phyloP scores from a whole-genome alignment of 306 rosid species.

The Cucurbita moschata region DNA sequence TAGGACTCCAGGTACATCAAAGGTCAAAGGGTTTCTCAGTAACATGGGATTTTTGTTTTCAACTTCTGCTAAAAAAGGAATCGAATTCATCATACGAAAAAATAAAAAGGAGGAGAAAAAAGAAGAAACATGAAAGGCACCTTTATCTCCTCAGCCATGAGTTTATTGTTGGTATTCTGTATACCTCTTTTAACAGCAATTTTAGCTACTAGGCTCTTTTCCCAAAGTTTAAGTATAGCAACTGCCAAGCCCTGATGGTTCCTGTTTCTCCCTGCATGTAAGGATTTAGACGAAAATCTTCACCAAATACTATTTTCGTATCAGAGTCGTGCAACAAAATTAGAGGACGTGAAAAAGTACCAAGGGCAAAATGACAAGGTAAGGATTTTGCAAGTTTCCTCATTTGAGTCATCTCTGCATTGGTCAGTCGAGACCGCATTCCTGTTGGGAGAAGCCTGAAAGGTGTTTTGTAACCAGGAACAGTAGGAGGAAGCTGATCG shows the following conservation, averaged over 20 bases:
- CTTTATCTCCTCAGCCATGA: constrained; percentile 88
- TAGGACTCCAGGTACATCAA: background rate
- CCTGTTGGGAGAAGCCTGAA: constrained; percentile 84
- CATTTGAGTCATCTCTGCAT: constrained; percentile 64
- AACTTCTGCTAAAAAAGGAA: background rate
- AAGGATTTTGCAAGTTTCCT: constrained; percentile 68
- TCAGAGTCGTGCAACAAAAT: background rate
- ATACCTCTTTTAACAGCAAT: constrained; percentile 91
- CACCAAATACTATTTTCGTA: background rate
- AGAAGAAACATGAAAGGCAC: constrained; percentile 25
- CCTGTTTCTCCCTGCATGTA: constrained; percentile 69
- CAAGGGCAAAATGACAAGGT: constrained; percentile 95
- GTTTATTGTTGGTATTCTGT: constrained; percentile 89
- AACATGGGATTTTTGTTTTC: background rate
- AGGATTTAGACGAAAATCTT: background rate
- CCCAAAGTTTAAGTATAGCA: constrained; percentile 85
- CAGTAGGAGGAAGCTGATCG: constrained; percentile 61
- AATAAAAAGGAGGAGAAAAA: background rate
- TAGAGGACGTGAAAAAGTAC: constrained; percentile 23
- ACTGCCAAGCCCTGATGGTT: constrained; percentile 87
- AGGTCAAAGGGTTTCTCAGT: background rate
- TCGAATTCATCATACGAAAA: background rate
- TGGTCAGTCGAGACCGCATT: constrained; percentile 57
- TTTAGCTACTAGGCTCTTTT: constrained; percentile 74
- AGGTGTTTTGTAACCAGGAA: constrained; percentile 79